Conservation (phyloP, 2,329 filamentous ascomycete genomes). For the Colletotrichum orbiculare region DNA sequence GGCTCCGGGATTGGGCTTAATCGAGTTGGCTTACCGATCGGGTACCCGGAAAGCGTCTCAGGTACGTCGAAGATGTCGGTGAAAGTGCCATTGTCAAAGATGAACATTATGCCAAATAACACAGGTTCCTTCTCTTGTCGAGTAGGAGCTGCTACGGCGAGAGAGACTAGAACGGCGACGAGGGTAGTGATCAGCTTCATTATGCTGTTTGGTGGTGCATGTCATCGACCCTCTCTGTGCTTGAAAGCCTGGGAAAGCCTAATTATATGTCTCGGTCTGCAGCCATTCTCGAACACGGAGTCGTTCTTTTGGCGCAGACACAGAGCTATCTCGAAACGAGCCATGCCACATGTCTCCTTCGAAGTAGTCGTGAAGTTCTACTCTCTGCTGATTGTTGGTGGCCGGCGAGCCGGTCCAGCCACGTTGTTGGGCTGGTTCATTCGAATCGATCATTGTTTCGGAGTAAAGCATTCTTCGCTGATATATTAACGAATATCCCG, state of each 20-base stretch:
- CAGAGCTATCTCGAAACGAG: conserved; percentile 4
- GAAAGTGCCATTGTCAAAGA: conserved; percentile 11
- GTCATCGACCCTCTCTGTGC: neutral
- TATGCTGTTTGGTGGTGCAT: neutral
- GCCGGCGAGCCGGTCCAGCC: neutral
- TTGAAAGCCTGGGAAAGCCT: neutral
- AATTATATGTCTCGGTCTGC: too few relatives aligned
- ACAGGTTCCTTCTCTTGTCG: conserved; percentile 10
- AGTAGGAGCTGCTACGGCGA: neutral
- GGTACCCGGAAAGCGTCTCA: conserved; percentile 30
- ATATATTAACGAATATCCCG: too few relatives aligned
- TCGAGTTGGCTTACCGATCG: conserved; percentile 17
- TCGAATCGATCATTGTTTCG: too few relatives aligned
- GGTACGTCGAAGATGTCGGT: conserved; percentile 25
- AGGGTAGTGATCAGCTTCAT: conserved; percentile 4
- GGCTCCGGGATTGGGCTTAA: conserved; percentile 19
- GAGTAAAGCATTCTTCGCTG: too few relatives aligned
- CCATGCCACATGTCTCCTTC: neutral
- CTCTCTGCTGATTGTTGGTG: neutral
- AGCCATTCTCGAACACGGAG: too few relatives aligned
- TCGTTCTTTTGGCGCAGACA: conserved; percentile 5
- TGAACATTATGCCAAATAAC: conserved; percentile 16
- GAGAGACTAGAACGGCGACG: neutral
- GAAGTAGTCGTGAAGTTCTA: conserved; percentile 2
- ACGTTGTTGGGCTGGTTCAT: too few relatives aligned